These are phyloP conservation scores for Cadophora sp. DNA, from an alignment of 2,329 filamentous ascomycete genomes.

Conservation along the genomic window DNA sequence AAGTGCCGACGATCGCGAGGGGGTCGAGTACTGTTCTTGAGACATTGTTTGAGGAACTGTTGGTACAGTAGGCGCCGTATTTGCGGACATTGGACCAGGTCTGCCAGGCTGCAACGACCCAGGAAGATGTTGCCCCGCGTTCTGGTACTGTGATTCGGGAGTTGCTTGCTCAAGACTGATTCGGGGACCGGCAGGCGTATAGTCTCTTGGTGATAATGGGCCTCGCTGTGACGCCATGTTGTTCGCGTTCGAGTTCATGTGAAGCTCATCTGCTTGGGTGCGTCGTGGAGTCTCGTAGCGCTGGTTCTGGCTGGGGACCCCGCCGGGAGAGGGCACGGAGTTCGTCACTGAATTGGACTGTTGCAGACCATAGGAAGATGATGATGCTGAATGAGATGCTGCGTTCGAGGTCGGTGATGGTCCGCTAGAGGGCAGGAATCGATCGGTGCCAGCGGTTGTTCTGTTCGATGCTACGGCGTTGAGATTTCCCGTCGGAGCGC, in stretches of 20 bases:
- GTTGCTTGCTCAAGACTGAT: conserved; percentile 67
- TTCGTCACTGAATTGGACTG: conserved; percentile 30
- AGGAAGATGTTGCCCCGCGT: conserved; percentile 54
- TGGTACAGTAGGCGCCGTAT: conserved; percentile 64
- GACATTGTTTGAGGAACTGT: conserved; percentile 58
- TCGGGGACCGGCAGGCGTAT: conserved; percentile 54
- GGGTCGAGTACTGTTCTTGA: conserved; percentile 65
- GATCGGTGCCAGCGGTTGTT: conserved; percentile 14
- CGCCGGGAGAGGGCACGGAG: conserved; percentile 34
- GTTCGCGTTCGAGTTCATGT: conserved; percentile 53
- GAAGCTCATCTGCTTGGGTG: conserved; percentile 59
- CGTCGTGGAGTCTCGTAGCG: conserved; percentile 53
- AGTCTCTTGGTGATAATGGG: conserved; percentile 50
- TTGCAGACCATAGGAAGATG: conserved; percentile 30
- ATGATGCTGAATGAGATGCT: conserved; percentile 8
- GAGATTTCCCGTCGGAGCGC: conserved; percentile 24
- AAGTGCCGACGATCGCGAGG: conserved; percentile 70
- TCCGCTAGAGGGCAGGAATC: conserved; percentile 16
- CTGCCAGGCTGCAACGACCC: conserved; percentile 67
- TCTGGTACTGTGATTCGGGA: conserved; percentile 54
- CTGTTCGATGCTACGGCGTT: conserved; percentile 17
- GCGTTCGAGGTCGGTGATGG: conserved; percentile 6
- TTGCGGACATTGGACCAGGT: conserved; percentile 58
- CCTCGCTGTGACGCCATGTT: conserved; percentile 40
- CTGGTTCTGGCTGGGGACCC: conserved; percentile 45